Evolutionary conservation across 2,329 filamentous ascomycete genomes (phyloP).

Genomic region (Ophiostoma himal-ulmi): DNA sequence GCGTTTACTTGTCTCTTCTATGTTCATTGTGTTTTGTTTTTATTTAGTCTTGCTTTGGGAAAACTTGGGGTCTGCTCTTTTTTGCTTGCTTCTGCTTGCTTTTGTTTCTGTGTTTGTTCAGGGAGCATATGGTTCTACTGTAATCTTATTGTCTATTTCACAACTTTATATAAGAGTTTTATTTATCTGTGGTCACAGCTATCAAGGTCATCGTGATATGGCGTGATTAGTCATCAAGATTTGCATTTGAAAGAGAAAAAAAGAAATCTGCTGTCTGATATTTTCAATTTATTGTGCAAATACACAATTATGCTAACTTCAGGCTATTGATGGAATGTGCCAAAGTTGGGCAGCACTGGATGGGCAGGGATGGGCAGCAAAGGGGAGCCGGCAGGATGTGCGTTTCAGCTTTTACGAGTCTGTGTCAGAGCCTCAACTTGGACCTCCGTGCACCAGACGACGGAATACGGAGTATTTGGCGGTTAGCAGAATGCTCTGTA

Average conservation of each 20-base stretch:
- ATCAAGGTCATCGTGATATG: neutral
- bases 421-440: conserved; percentile 27
- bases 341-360: neutral
- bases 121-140: conserved; percentile 3
- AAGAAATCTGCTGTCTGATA: neutral
- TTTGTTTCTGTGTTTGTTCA: neutral
- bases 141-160: neutral
- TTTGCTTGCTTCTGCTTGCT: neutral
- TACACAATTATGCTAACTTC: neutral
- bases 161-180: neutral
- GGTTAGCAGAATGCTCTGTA: neutral
- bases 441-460: conserved; percentile 14
- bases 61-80: conserved; percentile 9
- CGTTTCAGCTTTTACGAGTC: conserved; percentile 28
- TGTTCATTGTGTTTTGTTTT: conserved; percentile 1
- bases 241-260: neutral
- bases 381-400: conserved; percentile 17
- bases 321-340: neutral
- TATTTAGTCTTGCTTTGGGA: neutral
- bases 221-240: neutral
- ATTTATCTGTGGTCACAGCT: neutral
- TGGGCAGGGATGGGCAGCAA: neutral
- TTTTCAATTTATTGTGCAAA: neutral
- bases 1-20: neutral
- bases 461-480: neutral